Evolutionary conservation across 768 basidiomycete species (phyloP), one percentile per base, ranked within the genome.

Genomic region (Termitomyces sp.): DNA sequence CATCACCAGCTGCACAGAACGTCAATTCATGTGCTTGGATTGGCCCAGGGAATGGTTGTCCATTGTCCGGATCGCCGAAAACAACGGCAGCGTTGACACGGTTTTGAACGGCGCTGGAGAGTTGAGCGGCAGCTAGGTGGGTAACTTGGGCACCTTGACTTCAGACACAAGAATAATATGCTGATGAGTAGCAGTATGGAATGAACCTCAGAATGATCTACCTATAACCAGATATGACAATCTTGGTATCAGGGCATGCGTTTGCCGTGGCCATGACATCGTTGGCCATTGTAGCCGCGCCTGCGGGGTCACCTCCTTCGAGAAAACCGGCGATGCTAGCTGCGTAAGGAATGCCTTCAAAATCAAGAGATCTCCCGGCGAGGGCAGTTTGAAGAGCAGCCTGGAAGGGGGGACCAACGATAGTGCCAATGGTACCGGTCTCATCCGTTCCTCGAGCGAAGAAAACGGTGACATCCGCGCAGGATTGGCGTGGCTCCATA

Each of bases 361-460:
- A 77, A 18, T 62, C 69, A n/a, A 76, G 64, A 0, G 71, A 64
- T 58, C 64, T 67, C 1, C 66, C 60, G 1, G 65, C 70, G 10
- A 77, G 56, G 0, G 70, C 69, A 6, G 56, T 50, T 44, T 61
- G 57, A 14, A 78, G 67, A 0, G 72, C 74, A 0, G 65, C 16
- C 44, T 67, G 57, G 65, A 78, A 71, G 16, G 71, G 72, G 9
- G 76, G 76, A 4, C 76, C 76, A 20, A 77, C 74, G 44, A 74
- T 58, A 10, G 64, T 60, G 10, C 76, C 76, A 32, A 76, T 69
- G 7, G 72, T 71, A 9, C 66, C 65, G 7, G 61, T 4, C 46
- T 77, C 76, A 4, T 52, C 58, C 0, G 76, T 77, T 6, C 76
- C 76, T 10, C 76, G 71, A 48, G 75, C 75, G 40, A 75, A 76